Conservation (phyloP, 1,139 yeast species). For the Kazachstania sp. region DNA sequence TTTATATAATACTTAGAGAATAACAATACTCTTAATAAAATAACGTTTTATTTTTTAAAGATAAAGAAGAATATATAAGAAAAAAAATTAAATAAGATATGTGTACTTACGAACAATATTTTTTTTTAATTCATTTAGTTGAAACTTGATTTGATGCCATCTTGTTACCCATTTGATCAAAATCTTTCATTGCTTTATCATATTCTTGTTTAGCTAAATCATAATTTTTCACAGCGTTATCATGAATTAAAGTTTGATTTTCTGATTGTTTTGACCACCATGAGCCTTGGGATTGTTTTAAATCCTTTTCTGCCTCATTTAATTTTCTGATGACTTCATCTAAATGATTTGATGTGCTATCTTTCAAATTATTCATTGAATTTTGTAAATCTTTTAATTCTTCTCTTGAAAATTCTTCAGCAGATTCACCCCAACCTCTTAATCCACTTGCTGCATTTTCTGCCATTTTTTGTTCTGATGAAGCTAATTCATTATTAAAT, state of each 20-base stretch:
- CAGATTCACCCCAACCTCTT: conserved; percentile 41
- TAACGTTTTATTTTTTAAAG: background rate
- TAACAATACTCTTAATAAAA: background rate
- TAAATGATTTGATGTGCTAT: conserved; percentile 7
- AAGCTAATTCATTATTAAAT: conserved; percentile 13
- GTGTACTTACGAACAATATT: no score
- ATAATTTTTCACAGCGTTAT: background rate
- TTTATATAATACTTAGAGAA: background rate
- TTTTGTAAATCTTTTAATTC: conserved; percentile 31
- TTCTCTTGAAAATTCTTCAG: conserved; percentile 36
- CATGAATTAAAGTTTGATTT: background rate
- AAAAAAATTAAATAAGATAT: no score
- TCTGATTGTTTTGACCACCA: background rate
- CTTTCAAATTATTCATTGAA: conserved; percentile 10
- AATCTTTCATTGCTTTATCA: conserved; percentile 1
- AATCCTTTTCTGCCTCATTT: conserved; percentile 70
- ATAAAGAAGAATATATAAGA: background rate
- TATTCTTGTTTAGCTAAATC: conserved; percentile 3
- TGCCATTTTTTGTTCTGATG: conserved; percentile 22
- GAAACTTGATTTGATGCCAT: background rate
- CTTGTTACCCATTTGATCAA: background rate
- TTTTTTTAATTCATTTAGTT: background rate
- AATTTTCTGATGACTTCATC: conserved; percentile 17
- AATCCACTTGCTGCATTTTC: conserved; percentile 30
- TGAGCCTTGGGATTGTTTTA: conserved; percentile 53